These are phyloP conservation scores for Penicillium rolfsii DNA, from an alignment of 2,329 filamentous ascomycete species.

Conservation along the genomic window DNA sequence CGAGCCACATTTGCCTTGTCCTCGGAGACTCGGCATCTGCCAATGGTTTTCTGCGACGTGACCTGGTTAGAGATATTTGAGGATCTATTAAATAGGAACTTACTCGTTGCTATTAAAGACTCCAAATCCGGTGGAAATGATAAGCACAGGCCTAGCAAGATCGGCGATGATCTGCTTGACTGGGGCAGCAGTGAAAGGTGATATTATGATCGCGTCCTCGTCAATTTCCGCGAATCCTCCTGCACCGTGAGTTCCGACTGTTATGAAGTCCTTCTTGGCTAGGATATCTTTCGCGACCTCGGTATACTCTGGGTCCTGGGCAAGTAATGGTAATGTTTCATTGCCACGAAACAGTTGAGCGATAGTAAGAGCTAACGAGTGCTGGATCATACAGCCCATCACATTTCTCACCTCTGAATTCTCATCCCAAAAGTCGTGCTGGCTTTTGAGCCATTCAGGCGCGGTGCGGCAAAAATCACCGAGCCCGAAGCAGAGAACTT, in stretches of 20 bases:
- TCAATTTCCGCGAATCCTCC: conserved; percentile 29
- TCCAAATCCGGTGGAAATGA: too few species aligned
- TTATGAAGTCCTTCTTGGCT: conserved; percentile 22
- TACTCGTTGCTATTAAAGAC: too few species aligned
- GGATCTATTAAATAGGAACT: too few species aligned
- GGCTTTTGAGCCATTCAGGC: conserved; percentile 25
- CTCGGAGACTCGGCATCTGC: too few species aligned
- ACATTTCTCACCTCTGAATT: conserved; percentile 20
- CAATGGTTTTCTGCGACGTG: too few species aligned
- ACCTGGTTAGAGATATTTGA: too few species aligned
- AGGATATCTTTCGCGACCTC: conserved; percentile 21
- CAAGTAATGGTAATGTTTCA: conserved; percentile 19
- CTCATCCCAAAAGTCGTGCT: conserved; percentile 22
- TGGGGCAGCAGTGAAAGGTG: too few species aligned
- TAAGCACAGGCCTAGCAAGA: too few species aligned
- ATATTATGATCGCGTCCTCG: conserved; percentile 6
- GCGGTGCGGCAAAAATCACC: conserved; percentile 27
- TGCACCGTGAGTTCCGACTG: conserved; percentile 23
- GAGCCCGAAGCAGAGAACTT: conserved; percentile 27
- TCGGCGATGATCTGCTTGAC: too few species aligned
- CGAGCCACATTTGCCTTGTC: too few species aligned
- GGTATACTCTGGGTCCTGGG: conserved; percentile 28
- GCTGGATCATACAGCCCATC: conserved; percentile 23
- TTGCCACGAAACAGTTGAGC: conserved; percentile 25
- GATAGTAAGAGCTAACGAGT: conserved; percentile 29